Evolutionary conservation across 768 basidiomycete species (phyloP).

Genomic region (Tricholoma sp.): DNA sequence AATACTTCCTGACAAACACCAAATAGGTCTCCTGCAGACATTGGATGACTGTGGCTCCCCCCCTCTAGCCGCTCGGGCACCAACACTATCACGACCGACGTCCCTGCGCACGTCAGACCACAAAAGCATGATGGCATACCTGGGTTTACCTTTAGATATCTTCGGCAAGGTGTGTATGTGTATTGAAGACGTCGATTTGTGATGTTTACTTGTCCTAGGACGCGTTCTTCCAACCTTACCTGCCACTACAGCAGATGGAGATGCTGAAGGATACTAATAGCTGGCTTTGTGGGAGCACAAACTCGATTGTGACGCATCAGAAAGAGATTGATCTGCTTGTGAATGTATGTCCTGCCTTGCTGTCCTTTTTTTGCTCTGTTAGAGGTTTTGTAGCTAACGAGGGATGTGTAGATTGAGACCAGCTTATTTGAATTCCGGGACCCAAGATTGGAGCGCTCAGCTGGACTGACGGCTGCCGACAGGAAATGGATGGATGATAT

Average conservation of each 20-base stretch:
- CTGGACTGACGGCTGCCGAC: conserved; percentile 85
- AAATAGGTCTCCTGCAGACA: conserved; percentile 74
- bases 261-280: conserved; percentile 72
- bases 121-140: conserved; percentile 85
- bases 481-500: conserved; percentile 98
- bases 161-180: conserved; percentile 68
- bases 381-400: background rate
- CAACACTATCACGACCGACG: conserved; percentile 57
- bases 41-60: conserved; percentile 92
- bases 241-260: conserved; percentile 93
- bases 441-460: conserved; percentile 69
- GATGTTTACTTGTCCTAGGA: conserved; percentile 43
- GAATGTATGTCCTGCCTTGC: conserved; percentile 46
- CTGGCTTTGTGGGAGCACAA: conserved; percentile 95
- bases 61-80: conserved; percentile 61
- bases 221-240: conserved; percentile 96
- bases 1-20: background rate
- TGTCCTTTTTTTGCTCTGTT: background rate
- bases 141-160: conserved; percentile 91
- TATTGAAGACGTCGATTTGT: background rate
- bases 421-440: conserved; percentile 85
- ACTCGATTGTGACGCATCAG: conserved; percentile 91
- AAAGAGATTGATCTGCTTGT: conserved; percentile 88
- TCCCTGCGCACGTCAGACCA: conserved; percentile 85
- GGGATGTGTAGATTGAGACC: conserved; percentile 64